A percentile compares a stretch with the other conserved stretches of the same genome.
Evolutionary conservation across 768 basidiomycete species (phyloP).

Genomic region (Mycena filopes): DNA sequence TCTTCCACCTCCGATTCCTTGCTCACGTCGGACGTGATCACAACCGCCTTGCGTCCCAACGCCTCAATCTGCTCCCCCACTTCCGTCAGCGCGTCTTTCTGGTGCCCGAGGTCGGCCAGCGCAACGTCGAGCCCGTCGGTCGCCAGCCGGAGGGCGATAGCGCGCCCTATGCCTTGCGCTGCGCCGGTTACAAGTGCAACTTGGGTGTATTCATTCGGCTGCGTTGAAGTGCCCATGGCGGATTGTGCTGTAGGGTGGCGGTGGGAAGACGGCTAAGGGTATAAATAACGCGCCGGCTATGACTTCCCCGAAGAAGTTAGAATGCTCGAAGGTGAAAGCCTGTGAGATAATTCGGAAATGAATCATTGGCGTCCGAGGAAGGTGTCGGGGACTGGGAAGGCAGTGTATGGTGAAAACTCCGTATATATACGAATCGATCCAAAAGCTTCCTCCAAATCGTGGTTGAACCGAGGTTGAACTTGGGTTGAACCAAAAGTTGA

Average conservation of each 20-base stretch:
- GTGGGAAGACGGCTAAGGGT: too few species aligned
- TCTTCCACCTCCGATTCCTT: slow-evolving; percentile 41
- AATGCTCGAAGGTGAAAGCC: too few species aligned
- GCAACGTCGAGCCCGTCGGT: slow-evolving; percentile 45
- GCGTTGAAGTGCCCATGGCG: slow-evolving; percentile 6
- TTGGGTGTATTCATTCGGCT: slow-evolving; percentile 5
- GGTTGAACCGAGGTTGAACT: too few species aligned
- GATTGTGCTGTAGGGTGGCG: neutral
- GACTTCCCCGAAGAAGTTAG: too few species aligned
- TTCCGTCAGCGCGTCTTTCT: slow-evolving; percentile 33
- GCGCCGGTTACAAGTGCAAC: slow-evolving; percentile 46
- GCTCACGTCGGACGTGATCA: slow-evolving; percentile 39
- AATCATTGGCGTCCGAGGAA: too few species aligned
- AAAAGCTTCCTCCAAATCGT: too few species aligned
- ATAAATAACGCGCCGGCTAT: too few species aligned
- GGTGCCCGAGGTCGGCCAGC: slow-evolving; percentile 40
- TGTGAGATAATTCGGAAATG: too few species aligned
- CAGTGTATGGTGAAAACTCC: too few species aligned
- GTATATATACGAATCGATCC: too few species aligned
- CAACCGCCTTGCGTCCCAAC: slow-evolving; percentile 33
- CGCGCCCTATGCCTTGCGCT: slow-evolving; percentile 47
- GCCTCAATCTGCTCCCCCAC: slow-evolving; percentile 41
- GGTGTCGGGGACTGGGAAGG: too few species aligned
- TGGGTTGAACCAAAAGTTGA: too few species aligned
- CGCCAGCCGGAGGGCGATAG: slow-evolving; percentile 46